Base-by-base conservation (phyloP, 177 flowering plant genomes). In the Vitis hybrid region DNA sequence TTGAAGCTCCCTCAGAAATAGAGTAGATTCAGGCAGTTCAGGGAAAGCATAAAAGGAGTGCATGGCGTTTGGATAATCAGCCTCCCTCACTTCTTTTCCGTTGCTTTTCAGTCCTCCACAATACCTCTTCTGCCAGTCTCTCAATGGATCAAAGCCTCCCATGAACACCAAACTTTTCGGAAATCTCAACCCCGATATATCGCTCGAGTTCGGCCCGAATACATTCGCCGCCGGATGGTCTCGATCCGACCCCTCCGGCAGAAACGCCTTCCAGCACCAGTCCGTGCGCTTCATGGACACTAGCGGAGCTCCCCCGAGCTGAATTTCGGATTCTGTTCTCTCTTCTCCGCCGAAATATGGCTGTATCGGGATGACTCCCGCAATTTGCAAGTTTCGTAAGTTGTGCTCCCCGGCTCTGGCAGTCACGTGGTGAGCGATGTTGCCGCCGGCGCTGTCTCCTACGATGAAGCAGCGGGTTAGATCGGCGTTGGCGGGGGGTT, bases 371-470 rank as follows among this genome's bases (percentile, higher is more conserved):
- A 85, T 56, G 6, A 78, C 52, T 0, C 87, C 86, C 13, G 72
- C 19, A 3, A 79, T 17, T 0, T 64, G 60, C 57, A 80, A 1
- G 3, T 54, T 12, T 11, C 4, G 7, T 64, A 86, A 76, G 21
- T 75, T 62, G 9, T 14, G 14, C 13, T 64, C 72, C 12, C 65
- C 65, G 7, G 75, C 70, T 6, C 70, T 72, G 13, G 60, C 32
- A 0, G 85, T 80, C 15, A 83, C 82, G 58, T 82, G 74, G 74
- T 88, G 90, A 0, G 84, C 80, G 21, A 86, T 4, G 68, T 86
- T 86, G 2, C 80, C 89, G 9, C 89, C 89, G 54, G 86, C 83
- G 51, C 83, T 80, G 49, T 85, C 90, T 15, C 90, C 90, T 11
- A 81, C 83, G 2, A 88, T 39, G 62, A 82, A 88, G 34, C 82